These are phyloP conservation scores for Aspergillus tubingensis DNA, from an alignment of 2,329 filamentous ascomycete genomes.

Conservation along the genomic window DNA sequence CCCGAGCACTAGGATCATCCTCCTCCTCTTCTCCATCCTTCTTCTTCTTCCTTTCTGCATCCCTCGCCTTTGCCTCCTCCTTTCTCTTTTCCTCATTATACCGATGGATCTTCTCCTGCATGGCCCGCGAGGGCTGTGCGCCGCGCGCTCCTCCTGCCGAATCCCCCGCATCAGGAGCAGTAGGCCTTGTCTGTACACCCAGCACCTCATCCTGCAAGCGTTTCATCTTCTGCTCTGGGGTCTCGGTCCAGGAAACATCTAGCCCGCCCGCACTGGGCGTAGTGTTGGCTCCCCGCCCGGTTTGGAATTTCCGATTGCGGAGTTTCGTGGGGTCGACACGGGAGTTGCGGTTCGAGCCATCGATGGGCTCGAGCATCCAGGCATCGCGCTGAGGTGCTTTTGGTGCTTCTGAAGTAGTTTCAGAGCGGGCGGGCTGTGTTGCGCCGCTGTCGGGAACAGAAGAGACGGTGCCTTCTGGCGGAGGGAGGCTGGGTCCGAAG, in stretches of 20 bases:
- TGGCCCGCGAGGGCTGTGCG: conserved; percentile 43
- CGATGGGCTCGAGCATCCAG: conserved; percentile 77
- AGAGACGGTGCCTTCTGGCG: conserved; percentile 22
- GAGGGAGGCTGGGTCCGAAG: conserved; percentile 45
- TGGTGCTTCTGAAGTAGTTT: conserved; percentile 15
- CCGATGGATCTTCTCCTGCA: conserved; percentile 53
- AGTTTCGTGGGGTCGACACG: conserved; percentile 81
- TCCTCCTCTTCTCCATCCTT: conserved; percentile 62
- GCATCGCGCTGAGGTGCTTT: conserved; percentile 66
- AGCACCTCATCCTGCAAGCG: conserved; percentile 79
- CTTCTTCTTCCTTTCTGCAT: conserved; percentile 12
- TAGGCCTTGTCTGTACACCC: conserved; percentile 56
- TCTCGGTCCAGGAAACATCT: conserved; percentile 82
- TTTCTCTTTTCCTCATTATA: conserved; percentile 50
- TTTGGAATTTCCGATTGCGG: conserved; percentile 79
- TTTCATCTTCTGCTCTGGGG: conserved; percentile 81
- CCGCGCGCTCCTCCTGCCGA: neutral
- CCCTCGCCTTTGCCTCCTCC: conserved; percentile 6
- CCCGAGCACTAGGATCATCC: conserved; percentile 86
- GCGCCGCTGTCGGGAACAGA: neutral
- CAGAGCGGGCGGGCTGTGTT: conserved; percentile 22
- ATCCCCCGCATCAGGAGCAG: conserved; percentile 21
- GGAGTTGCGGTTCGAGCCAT: conserved; percentile 54
- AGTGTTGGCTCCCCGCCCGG: conserved; percentile 58
- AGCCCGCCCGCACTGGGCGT: conserved; percentile 38